phyloP scores from a whole-genome alignment of 257 asterid species.

The Fraxinus excelsior region DNA sequence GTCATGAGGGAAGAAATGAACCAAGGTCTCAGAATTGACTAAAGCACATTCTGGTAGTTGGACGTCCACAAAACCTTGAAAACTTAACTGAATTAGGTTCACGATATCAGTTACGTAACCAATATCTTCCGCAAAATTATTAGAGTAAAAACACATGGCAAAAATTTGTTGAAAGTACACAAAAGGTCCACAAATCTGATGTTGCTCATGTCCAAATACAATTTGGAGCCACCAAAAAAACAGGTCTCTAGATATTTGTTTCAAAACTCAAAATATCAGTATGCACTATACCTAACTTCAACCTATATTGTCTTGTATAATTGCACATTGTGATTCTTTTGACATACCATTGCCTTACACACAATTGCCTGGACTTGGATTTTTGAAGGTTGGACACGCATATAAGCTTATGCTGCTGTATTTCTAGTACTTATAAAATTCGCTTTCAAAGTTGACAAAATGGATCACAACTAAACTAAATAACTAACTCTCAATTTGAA shows the following conservation, averaged over 20 bases:
- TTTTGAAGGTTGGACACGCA: background rate
- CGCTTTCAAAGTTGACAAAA: background rate
- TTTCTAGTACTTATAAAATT: background rate
- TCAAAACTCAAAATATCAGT: no score
- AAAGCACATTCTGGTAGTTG: background rate
- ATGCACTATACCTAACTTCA: no score
- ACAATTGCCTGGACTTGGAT: background rate
- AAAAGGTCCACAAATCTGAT: background rate
- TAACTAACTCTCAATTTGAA: background rate
- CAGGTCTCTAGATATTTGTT: background rate
- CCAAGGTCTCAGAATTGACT: background rate
- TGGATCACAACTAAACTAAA: background rate
- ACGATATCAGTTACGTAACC: background rate
- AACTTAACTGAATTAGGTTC: background rate
- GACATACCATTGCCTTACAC: background rate
- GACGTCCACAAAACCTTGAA: background rate
- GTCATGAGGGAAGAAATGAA: background rate
- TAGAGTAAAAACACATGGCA: background rate
- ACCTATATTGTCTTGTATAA: background rate
- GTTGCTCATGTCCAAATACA: background rate
- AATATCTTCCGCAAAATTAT: background rate
- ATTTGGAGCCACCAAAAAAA: background rate
- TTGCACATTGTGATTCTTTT: background rate
- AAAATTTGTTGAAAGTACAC: background rate
- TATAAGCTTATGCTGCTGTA: background rate